A percentile compares a stretch with the other conserved stretches of the same genome.
These are phyloP conservation scores for Falciphora oryzae DNA, from an alignment of 2,329 filamentous ascomycete genomes.

Conservation along the genomic window DNA sequence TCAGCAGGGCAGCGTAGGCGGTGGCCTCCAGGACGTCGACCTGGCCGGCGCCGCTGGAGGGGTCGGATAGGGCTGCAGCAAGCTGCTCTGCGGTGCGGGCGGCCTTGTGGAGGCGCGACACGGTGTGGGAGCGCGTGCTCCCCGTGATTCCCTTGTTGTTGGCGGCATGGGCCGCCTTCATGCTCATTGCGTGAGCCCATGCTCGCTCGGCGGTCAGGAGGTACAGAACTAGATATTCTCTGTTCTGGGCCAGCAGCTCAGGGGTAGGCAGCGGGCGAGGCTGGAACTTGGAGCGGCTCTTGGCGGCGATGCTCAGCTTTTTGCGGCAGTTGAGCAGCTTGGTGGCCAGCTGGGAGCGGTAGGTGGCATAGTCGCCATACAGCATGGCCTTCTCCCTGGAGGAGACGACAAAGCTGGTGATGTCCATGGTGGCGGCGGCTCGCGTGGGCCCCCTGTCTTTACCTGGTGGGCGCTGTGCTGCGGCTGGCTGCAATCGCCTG, in stretches of 20 bases:
- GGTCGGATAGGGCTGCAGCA: slow-evolving; percentile 58
- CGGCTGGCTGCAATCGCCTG: neutral
- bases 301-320: slow-evolving; percentile 77
- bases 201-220: slow-evolving; percentile 84
- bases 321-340: slow-evolving; percentile 77
- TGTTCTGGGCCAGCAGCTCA: slow-evolving; percentile 66
- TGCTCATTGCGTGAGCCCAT: slow-evolving; percentile 93
- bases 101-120: slow-evolving; percentile 80
- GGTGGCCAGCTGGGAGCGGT: slow-evolving; percentile 72
- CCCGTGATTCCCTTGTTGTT: slow-evolving; percentile 76
- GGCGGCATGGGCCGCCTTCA: slow-evolving; percentile 76
- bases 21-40: slow-evolving; percentile 77
- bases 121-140: slow-evolving; percentile 77
- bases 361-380: slow-evolving; percentile 82
- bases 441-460: neutral
- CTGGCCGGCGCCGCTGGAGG: slow-evolving; percentile 57
- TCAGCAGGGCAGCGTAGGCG: slow-evolving; percentile 74
- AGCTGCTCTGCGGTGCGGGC: slow-evolving; percentile 63
- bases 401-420: slow-evolving; percentile 76
- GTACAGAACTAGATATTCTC: slow-evolving; percentile 75
- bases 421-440: slow-evolving; percentile 60
- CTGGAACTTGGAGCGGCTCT: slow-evolving; percentile 80
- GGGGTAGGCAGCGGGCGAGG: slow-evolving; percentile 65
- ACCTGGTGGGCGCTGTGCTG: neutral
- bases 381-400: slow-evolving; percentile 79